Percentiles rank a stretch among this genome's conserved stretches.
Conservation (phyloP, 768 basidiomycete genomes). For the Rhizopogon vesiculosus region DNA sequence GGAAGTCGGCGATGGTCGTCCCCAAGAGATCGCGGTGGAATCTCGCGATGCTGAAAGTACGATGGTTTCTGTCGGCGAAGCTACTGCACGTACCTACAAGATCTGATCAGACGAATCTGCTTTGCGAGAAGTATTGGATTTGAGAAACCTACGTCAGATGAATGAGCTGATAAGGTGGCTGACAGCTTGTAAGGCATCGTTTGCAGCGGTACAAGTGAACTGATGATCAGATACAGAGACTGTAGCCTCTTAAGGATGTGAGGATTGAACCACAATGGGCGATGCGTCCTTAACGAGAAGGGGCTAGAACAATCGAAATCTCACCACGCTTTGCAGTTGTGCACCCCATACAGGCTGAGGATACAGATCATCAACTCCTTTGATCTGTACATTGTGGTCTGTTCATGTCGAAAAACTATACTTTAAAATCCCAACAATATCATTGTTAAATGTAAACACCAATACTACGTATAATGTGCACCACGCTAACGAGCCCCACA, state of each 20-base stretch:
- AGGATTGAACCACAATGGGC: background rate
- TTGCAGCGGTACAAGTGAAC: slow-evolving; percentile 4
- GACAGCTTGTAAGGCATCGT: slow-evolving; percentile 75
- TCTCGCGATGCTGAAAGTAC: slow-evolving; percentile 91
- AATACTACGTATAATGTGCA: slow-evolving; percentile 50
- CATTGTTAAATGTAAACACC: too few species aligned
- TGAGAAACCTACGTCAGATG: slow-evolving; percentile 60
- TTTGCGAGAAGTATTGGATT: slow-evolving; percentile 3
- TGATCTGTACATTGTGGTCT: too few species aligned
- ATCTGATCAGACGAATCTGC: slow-evolving; percentile 15
- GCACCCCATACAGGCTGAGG: background rate
- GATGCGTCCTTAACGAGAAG: background rate
- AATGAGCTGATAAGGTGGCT: slow-evolving; percentile 63
- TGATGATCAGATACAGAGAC: background rate
- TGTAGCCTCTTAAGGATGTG: background rate
- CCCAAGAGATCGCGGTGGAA: slow-evolving; percentile 86
- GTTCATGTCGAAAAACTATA: too few species aligned
- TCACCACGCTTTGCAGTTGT: background rate
- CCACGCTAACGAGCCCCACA: slow-evolving; percentile 81
- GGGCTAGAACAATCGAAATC: slow-evolving; percentile 5
- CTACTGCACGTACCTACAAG: slow-evolving; percentile 75
- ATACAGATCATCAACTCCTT: too few species aligned
- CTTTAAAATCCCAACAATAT: too few species aligned
- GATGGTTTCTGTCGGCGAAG: slow-evolving; percentile 68
- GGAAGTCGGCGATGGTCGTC: slow-evolving; percentile 40